These are phyloP conservation scores for Picea glauca DNA, from an alignment of 75 land plant species.

Conservation along the genomic window DNA sequence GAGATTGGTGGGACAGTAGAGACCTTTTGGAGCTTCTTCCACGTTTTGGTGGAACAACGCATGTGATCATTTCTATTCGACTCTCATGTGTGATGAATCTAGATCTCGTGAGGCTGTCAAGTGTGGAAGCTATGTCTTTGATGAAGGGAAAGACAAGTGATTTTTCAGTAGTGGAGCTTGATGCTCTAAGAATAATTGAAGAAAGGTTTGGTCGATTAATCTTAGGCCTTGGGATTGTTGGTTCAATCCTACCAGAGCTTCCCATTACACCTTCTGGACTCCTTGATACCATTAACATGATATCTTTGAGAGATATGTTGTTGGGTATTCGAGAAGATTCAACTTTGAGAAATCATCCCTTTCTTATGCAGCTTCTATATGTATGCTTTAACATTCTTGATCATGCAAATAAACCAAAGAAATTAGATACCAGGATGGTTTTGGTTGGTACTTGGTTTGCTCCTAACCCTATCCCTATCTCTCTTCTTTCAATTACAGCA, in stretches of 20 bases:
- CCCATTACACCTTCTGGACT: constrained; percentile 46
- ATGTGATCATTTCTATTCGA: constrained; percentile 77
- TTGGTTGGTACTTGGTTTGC: constrained; percentile 85
- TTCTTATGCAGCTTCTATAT: constrained; percentile 75
- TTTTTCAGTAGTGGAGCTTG: constrained; percentile 60
- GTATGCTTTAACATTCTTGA: constrained; percentile 86
- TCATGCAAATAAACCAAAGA: constrained; percentile 57
- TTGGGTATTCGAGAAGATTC: constrained; percentile 46
- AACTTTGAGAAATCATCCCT: constrained; percentile 46
- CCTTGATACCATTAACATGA: constrained; percentile 57
- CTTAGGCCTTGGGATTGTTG: constrained; percentile 69
- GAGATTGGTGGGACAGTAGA: constrained; percentile 86
- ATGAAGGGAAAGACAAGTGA: constrained; percentile 67
- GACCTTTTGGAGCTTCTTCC: constrained; percentile 84
- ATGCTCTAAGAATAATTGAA: constrained; percentile 70
- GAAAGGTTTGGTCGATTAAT: constrained; percentile 77
- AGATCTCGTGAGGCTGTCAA: constrained; percentile 70
- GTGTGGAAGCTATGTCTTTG: constrained; percentile 68
- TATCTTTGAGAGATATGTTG: constrained; percentile 44
- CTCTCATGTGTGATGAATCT: constrained; percentile 67
- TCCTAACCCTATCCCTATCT: constrained; percentile 59
- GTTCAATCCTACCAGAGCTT: constrained; percentile 65
- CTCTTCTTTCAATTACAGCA: constrained; percentile 63
- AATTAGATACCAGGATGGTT: constrained; percentile 75
- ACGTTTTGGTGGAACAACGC: constrained; percentile 76